Base-by-base conservation (phyloP, 352 stramenopile genomes). In the Phytopythium litorale region DNA sequence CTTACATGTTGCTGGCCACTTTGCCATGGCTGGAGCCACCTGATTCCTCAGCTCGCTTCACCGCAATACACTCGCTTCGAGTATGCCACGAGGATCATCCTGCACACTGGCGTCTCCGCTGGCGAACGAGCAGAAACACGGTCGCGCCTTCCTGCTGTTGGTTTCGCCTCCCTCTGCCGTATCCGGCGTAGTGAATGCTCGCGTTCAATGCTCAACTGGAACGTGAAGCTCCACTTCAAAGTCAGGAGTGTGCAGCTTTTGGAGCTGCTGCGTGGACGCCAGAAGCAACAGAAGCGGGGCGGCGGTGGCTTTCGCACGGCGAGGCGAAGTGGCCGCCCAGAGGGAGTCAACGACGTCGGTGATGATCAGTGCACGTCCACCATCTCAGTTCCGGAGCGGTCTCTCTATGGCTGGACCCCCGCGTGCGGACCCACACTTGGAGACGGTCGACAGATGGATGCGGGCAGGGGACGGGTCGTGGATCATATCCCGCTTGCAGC, bases 361-460 rank as follows among this genome's bases (percentile, higher is more conserved):
- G 30, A 2, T 30, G 23, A 53, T 30, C 23, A 3, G 11, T 35
- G 21, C 13, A 18, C 21, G 46, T 35, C 21, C 21, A n/a, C n/a
- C n/a, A 51, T 49, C 43, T 49, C n/a, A 49, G 43, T n/a, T 49
- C 11, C 0, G 43, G 43, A 49, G 43, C 21, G 23, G 23, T 53
- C 46, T n/a, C 21, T 35, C 21, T 53, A 53, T 33, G 46, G 12
- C 15, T 15, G 15, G 9, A 35, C 33, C 19, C 7, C 19, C 28
- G 4, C 37, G 18, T 11, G 38, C 38, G 38, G n/a, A 48, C 32
- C 16, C 48, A n/a, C 25, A 25, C 48, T 54, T 28, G 15, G 9
- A n/a, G 25, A 54, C 48, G 48, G 48, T 54, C 48, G 25, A 35
- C 48, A 54, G 48, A 38, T 54, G 48, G 15, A 15, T 15, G 30